phyloP scores from a whole-genome alignment of 805 yeast species.

The Barnettozyma vustinii region DNA sequence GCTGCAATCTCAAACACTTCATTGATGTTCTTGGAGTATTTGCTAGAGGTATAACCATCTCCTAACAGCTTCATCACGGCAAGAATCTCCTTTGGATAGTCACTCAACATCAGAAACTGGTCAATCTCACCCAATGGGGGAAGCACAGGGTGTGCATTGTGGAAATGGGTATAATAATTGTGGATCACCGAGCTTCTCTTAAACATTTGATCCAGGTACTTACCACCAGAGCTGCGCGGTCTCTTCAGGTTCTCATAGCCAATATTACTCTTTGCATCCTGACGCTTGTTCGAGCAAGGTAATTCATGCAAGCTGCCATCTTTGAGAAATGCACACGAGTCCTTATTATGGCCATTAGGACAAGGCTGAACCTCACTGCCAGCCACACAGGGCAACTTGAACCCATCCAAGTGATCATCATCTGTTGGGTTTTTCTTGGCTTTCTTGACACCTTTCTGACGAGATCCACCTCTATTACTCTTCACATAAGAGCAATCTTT shows the following conservation, averaged over 20 bases:
- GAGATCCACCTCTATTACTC: constrained; percentile 49
- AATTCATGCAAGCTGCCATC: constrained; percentile 13
- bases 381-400: constrained; percentile 18
- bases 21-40: constrained; percentile 35
- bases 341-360: constrained; percentile 22
- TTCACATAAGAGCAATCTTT: constrained; percentile 43
- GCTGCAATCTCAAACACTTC: constrained; percentile 34
- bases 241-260: constrained; percentile 11
- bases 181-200: constrained; percentile 21
- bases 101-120: constrained; percentile 28
- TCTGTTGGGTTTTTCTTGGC: constrained; percentile 1
- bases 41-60: constrained; percentile 38
- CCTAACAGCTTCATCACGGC: constrained; percentile 43
- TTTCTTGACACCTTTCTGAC: constrained; percentile 42
- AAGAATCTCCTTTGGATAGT: constrained; percentile 36
- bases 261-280: constrained; percentile 7
- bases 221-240: not conserved
- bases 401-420: not conserved
- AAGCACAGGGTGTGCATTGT: constrained; percentile 42
- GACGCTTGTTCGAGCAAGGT: constrained; percentile 16
- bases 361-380: constrained; percentile 8
- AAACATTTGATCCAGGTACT: constrained; percentile 9
- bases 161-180: constrained; percentile 34
- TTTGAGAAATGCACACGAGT: constrained; percentile 17
- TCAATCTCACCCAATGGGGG: constrained; percentile 35